Conservation (phyloP, 805 yeast genomes). For the Yarrowia deformans region DNA sequence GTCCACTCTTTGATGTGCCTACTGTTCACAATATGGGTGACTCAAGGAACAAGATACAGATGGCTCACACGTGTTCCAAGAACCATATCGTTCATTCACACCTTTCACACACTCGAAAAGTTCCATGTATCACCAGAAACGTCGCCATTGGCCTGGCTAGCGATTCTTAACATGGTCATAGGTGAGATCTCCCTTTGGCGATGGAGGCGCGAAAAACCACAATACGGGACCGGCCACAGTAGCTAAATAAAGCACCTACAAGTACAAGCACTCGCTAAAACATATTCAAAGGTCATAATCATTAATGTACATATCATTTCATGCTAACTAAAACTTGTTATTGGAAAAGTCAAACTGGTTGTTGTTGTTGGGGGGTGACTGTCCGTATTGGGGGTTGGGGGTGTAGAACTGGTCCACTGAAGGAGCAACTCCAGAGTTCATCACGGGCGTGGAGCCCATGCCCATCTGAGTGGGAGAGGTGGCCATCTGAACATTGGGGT, state of each 20-base stretch:
- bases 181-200: slow-evolving; percentile 4
- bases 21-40: slow-evolving; percentile 7
- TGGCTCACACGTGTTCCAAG: slow-evolving; percentile 19
- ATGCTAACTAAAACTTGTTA: slow-evolving; percentile 36
- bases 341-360: slow-evolving; percentile 36
- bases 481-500: slow-evolving; percentile 14
- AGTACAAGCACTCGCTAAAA: too few relatives aligned
- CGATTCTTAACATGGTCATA: not conserved
- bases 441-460: not conserved
- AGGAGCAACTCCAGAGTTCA: slow-evolving; percentile 22
- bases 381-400: slow-evolving; percentile 35
- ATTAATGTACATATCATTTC: slow-evolving; percentile 31
- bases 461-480: slow-evolving; percentile 23
- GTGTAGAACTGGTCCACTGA: slow-evolving; percentile 36
- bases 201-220: not conserved
- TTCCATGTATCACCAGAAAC: slow-evolving; percentile 12
- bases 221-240: too few relatives aligned
- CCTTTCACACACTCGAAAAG: slow-evolving; percentile 26
- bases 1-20: slow-evolving; percentile 4
- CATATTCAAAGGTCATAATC: slow-evolving; percentile 33
- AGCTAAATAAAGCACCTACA: too few relatives aligned
- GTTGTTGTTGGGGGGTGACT: slow-evolving; percentile 34
- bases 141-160: slow-evolving; percentile 6
- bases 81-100: slow-evolving; percentile 4
- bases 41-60: not conserved